These are phyloP conservation scores for Luvunga scandens DNA, from an alignment of 345 rosid genomes.

Conservation along the genomic window DNA sequence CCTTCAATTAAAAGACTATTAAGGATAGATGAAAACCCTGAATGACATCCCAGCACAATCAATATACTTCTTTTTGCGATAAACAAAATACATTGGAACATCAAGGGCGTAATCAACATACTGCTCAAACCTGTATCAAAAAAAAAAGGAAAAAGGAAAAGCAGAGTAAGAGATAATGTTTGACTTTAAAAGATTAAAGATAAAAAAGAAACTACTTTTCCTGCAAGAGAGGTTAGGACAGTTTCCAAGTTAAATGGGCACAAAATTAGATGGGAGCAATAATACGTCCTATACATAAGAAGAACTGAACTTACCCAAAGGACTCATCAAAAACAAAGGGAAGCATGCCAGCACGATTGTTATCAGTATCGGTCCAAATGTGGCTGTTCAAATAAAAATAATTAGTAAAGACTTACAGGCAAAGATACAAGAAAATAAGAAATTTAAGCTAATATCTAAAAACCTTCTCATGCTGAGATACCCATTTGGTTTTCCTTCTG, in stretches of 20 bases:
- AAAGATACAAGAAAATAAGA: slow-evolving; percentile 6
- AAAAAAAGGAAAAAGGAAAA: background rate
- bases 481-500: slow-evolving; percentile 97
- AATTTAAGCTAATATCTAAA: slow-evolving; percentile 1
- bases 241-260: background rate
- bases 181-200: too few relatives aligned
- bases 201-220: background rate
- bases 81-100: slow-evolving; percentile 98
- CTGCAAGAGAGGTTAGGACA: background rate
- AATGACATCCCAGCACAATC: slow-evolving; percentile 97
- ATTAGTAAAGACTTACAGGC: slow-evolving; percentile 12
- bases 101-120: slow-evolving; percentile 99
- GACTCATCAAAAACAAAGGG: slow-evolving; percentile 93
- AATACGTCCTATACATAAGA: slow-evolving; percentile 4
- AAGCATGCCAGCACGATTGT: slow-evolving; percentile 89
- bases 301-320: slow-evolving; percentile 66
- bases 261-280: background rate
- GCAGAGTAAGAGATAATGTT: background rate
- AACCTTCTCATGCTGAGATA: slow-evolving; percentile 99
- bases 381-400: slow-evolving; percentile 59
- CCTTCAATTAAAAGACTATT: slow-evolving; percentile 30
- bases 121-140: slow-evolving; percentile 83
- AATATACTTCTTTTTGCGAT: slow-evolving; percentile 73
- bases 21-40: slow-evolving; percentile 73
- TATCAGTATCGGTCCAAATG: slow-evolving; percentile 94